Evolutionary conservation across 768 basidiomycete genomes (phyloP).

Genomic region (Auricularia sp.): DNA sequence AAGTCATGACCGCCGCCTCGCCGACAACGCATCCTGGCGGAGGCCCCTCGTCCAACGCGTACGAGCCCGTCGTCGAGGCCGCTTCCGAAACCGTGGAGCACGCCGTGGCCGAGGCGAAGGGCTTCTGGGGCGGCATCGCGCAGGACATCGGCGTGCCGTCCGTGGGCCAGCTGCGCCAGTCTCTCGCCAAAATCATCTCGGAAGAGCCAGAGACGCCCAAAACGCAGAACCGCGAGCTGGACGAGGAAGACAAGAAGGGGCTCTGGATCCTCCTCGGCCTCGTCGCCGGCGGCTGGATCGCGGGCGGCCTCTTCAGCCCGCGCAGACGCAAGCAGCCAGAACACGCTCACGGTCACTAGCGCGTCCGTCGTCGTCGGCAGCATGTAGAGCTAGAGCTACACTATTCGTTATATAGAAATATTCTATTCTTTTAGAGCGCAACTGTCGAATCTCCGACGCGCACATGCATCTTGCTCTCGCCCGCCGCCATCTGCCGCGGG

Average conservation of each 20-base stretch:
- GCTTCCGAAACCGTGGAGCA: not conserved
- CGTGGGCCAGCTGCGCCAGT: constrained; percentile 16
- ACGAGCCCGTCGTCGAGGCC: constrained; percentile 13
- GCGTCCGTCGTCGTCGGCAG: too few relatives aligned
- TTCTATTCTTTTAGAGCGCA: not conserved
- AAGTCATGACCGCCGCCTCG: constrained; percentile 42
- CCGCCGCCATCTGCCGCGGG: not conserved
- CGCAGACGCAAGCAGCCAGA: not conserved
- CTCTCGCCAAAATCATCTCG: constrained; percentile 7
- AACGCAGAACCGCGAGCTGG: constrained; percentile 25
- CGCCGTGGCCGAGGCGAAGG: constrained; percentile 16
- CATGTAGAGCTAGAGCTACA: too few relatives aligned
- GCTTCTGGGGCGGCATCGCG: constrained; percentile 27
- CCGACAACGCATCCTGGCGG: constrained; percentile 37
- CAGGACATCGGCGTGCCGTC: constrained; percentile 29
- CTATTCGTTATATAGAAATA: too few relatives aligned
- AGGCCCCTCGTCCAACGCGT: constrained; percentile 36
- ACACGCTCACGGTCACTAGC: not conserved
- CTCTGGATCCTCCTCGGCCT: constrained; percentile 40
- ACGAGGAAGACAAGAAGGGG: constrained; percentile 37
- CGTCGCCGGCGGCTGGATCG: constrained; percentile 38
- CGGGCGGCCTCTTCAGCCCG: constrained; percentile 24
- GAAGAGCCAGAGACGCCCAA: constrained; percentile 11
- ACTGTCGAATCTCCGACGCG: not conserved
- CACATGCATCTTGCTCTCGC: not conserved